Evolutionary conservation across 768 basidiomycete genomes (phyloP).

Genomic region (Trametes elegans): DNA sequence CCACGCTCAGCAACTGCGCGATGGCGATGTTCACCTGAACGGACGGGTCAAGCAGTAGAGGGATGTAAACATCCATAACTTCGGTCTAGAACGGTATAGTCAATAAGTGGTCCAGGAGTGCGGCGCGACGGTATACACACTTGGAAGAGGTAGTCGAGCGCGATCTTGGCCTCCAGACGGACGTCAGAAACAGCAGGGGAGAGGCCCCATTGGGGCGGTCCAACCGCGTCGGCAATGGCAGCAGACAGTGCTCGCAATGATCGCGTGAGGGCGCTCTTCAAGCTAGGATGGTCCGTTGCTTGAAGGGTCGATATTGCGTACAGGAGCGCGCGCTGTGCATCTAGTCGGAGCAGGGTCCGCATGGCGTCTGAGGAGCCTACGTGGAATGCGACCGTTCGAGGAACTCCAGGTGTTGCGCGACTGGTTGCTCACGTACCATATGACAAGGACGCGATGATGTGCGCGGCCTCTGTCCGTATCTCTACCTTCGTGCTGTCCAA

Average conservation of each 20-base stretch:
- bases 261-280: conserved; percentile 60
- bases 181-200: conserved; percentile 38
- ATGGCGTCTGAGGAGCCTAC: conserved; percentile 64
- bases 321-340: conserved; percentile 60
- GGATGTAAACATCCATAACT: conserved; percentile 64
- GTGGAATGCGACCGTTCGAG: background rate
- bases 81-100: conserved; percentile 41
- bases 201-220: conserved; percentile 69
- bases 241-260: conserved; percentile 58
- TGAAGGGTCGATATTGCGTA: conserved; percentile 55
- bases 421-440: conserved; percentile 44
- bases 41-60: conserved; percentile 50
- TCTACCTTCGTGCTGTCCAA: conserved; percentile 44
- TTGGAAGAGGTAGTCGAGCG: conserved; percentile 60
- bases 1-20: conserved; percentile 55
- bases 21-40: conserved; percentile 46
- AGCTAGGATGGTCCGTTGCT: conserved; percentile 35
- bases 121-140: conserved; percentile 32
- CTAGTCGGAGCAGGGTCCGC: conserved; percentile 49
- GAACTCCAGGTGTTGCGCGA: too few relatives aligned
- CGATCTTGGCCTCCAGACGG: conserved; percentile 50
- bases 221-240: conserved; percentile 64
- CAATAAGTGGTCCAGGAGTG: background rate
- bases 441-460: conserved; percentile 70
- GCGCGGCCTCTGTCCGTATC: conserved; percentile 69